phyloP scores from a whole-genome alignment of 106 monocot genomes.

The Triglochin maritima region DNA sequence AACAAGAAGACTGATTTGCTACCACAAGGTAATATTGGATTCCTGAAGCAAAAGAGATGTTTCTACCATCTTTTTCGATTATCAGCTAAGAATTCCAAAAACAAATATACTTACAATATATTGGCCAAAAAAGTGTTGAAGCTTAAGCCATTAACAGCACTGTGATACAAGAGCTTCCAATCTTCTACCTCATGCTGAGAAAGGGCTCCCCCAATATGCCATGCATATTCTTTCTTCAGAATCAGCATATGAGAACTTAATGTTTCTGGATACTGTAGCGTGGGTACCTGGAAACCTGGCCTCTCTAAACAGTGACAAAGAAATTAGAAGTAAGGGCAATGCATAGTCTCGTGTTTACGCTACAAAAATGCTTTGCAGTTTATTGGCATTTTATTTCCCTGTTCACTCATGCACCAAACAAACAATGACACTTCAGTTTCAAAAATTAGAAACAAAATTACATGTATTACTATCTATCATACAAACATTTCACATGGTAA shows the following conservation, averaged over 20 bases:
- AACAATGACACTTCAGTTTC: no score
- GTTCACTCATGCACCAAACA: no score
- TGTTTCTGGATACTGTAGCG: slow-evolving; percentile 38
- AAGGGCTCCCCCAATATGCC: slow-evolving; percentile 88
- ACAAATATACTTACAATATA: slow-evolving; percentile 49
- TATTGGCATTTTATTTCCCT: no score
- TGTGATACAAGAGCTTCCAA: slow-evolving; percentile 92
- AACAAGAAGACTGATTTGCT: no score
- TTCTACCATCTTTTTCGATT: neutral
- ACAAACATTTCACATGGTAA: no score
- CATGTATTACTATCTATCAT: no score
- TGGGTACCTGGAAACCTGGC: slow-evolving; percentile 62
- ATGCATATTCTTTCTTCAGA: slow-evolving; percentile 77
- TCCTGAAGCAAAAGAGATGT: no score
- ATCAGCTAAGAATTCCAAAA: neutral
- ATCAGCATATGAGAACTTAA: slow-evolving; percentile 36
- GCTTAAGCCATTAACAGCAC: slow-evolving; percentile 77
- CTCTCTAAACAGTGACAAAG: slow-evolving; percentile 35
- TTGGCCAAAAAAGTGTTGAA: slow-evolving; percentile 83
- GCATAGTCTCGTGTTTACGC: no score
- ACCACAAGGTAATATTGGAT: no score
- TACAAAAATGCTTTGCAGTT: no score
- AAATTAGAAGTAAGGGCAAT: neutral
- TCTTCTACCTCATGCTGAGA: slow-evolving; percentile 51
- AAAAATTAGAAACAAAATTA: no score